Base-by-base conservation (phyloP, 1,284 basidiomycete species). In the Irpex lacteus region DNA sequence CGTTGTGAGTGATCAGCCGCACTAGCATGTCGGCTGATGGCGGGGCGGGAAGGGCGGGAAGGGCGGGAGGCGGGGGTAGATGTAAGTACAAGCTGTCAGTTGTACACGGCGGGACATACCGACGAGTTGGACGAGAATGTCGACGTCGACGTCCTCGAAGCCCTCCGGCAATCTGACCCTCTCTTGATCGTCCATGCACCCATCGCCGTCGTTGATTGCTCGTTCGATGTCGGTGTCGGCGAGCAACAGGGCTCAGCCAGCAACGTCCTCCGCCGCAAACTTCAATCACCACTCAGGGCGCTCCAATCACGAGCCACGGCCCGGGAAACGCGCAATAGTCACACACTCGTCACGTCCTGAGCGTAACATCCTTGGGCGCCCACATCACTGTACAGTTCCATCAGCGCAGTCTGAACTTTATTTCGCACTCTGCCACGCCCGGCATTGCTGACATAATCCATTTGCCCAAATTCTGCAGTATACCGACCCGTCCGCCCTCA, bases 1-100 rank as follows among this genome's bases (percentile, higher is more conserved):
- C 95, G 80, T 98, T 98, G 84, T 96, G 94, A 66, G 85, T 82
- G 77, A 96, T 95, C 69, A 98, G 81, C 67, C 95, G 89, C 73
- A 95, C 87, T 70, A 98, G 87, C 95, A 98, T 98, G 76, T 96
- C 92, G 68, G 94, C 94, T 95, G 73, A 56, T 71, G 63, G 59
- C 60, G 53, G 15, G 15, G 15, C 40, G 40, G 4, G 40, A 11
- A 44, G 11, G 15, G 40, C 4, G 11, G 15, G 15, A 44, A 44
- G 11, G 15, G 40, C 4, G 11, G 15, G 15, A 44, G 40, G 40
- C 11, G 40, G 15, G 40, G 15, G 40, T 64, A 60, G 19, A n/a
- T 52, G 49, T 55, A 60, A 44, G 60, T 36, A 19, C 53, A 59
- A 47, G 49, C 4, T 26, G 26, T 26, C 26, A 26, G 26, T 26